Conservation (phyloP, 352 stramenopile genomes). For the Globisporangium iwayamae region DNA sequence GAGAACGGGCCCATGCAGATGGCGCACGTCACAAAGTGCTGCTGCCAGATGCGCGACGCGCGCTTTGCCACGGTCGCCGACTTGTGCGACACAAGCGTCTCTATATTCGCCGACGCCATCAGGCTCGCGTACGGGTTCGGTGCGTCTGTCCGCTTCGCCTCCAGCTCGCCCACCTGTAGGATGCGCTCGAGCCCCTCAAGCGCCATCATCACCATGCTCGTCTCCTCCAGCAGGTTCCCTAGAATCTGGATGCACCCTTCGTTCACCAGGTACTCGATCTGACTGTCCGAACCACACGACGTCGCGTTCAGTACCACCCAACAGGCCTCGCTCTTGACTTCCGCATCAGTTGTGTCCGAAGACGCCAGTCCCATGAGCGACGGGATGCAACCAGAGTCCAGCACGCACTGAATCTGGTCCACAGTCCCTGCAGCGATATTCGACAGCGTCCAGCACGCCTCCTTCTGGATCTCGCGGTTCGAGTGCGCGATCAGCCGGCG, state of each 20-base stretch:
- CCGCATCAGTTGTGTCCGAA: conserved; percentile 89
- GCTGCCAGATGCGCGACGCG: conserved; percentile 95
- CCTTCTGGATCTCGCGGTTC: conserved; percentile 98
- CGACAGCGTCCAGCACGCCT: conserved; percentile 94
- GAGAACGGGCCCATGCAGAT: conserved; percentile 96
- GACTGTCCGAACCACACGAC: conserved; percentile 95
- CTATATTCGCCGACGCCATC: conserved; percentile 90
- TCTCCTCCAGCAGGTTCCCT: conserved; percentile 92
- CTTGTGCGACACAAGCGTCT: conserved; percentile 93
- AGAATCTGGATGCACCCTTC: conserved; percentile 86
- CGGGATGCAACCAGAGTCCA: conserved; percentile 95
- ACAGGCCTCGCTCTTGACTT: conserved; percentile 97
- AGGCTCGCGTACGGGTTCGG: conserved; percentile 89
- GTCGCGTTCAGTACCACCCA: conserved; percentile 99
- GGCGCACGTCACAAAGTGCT: conserved; percentile 97
- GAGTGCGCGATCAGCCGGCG: conserved; percentile 92
- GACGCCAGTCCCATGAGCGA: conserved; percentile 94
- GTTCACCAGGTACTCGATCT: conserved; percentile 90
- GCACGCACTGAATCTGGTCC: conserved; percentile 97
- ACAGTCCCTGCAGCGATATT: conserved; percentile 98
- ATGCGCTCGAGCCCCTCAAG: conserved; percentile 97
- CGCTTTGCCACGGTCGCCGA: conserved; percentile 94
- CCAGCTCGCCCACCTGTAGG: conserved; percentile 92
- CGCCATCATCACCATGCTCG: conserved; percentile 99
- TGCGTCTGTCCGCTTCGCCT: conserved; percentile 78